Percentiles rank a stretch among this genome's conserved stretches.
Conservation (phyloP, 129 eudicot species). For the Oenanthe sinensis region DNA sequence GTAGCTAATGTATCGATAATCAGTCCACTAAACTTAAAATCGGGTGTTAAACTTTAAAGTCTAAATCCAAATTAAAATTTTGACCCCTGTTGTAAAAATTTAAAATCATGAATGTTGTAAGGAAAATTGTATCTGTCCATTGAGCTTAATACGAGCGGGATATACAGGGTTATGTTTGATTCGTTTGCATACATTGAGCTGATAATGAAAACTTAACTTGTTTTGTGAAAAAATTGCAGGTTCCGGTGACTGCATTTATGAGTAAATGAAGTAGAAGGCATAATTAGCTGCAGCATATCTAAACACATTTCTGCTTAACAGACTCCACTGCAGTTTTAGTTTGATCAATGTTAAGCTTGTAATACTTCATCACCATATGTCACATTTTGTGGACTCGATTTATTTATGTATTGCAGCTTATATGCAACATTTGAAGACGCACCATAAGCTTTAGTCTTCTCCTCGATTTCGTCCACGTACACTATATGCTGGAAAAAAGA, state of each 20-base stretch:
- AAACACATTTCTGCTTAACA: background rate
- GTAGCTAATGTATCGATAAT: no score
- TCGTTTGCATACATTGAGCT: background rate
- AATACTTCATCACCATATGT: background rate
- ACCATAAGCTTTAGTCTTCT: conserved; percentile 19
- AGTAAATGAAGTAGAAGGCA: background rate
- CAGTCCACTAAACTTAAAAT: no score
- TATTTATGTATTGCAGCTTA: background rate
- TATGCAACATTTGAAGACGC: conserved; percentile 6
- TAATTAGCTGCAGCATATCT: background rate
- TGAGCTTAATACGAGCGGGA: background rate
- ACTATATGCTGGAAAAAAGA: conserved; percentile 17
- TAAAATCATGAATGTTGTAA: no score
- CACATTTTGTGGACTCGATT: background rate
- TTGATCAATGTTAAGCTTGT: background rate
- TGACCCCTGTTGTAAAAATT: no score
- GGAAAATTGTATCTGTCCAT: background rate
- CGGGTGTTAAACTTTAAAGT: no score
- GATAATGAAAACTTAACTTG: background rate
- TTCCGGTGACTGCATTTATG: background rate
- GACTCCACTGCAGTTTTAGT: background rate
- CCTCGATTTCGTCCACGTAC: conserved; percentile 16
- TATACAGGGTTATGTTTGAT: background rate
- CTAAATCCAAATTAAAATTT: no score
- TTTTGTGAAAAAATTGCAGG: background rate